phyloP scores from a whole-genome alignment of 331 rosid genomes.

The Saraca asoca region DNA sequence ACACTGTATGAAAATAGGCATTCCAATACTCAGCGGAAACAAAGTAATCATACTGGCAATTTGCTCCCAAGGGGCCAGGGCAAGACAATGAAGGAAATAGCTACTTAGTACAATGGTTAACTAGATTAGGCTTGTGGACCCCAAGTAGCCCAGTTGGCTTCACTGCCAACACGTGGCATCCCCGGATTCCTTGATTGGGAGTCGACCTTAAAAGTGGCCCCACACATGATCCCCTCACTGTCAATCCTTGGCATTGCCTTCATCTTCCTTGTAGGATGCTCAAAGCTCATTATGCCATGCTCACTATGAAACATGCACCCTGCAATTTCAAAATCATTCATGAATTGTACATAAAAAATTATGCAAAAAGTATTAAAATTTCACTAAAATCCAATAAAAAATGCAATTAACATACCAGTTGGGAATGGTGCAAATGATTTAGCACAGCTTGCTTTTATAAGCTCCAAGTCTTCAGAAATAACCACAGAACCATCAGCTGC shows the following conservation, averaged over 20 bases:
- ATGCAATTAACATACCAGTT: conserved; percentile 50
- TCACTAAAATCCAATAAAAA: neutral
- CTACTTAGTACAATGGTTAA: neutral
- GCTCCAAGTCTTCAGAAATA: conserved; percentile 69
- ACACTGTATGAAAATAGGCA: too few species aligned
- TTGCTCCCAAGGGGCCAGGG: too few species aligned
- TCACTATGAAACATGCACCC: conserved; percentile 93
- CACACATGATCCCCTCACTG: conserved; percentile 92
- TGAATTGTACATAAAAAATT: neutral
- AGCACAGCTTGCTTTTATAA: conserved; percentile 75
- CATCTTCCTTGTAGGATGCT: conserved; percentile 86
- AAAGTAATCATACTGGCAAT: too few species aligned
- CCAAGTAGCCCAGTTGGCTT: conserved; percentile 89
- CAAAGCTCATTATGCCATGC: conserved; percentile 76
- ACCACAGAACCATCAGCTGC: conserved; percentile 79
- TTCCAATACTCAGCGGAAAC: too few species aligned
- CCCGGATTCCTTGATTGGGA: conserved; percentile 54
- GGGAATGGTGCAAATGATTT: conserved; percentile 96
- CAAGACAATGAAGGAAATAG: neutral
- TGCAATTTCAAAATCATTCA: conserved; percentile 38
- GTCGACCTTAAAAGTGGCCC: conserved; percentile 88
- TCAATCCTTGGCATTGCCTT: conserved; percentile 94
- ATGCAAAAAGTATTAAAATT: too few species aligned
- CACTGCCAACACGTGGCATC: conserved; percentile 99
- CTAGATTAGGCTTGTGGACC: conserved; percentile 35